Percentiles rank a stretch among this genome's conserved stretches.
phyloP scores from a whole-genome alignment of 1,139 yeast genomes.

The Nematodospora anomalae region DNA sequence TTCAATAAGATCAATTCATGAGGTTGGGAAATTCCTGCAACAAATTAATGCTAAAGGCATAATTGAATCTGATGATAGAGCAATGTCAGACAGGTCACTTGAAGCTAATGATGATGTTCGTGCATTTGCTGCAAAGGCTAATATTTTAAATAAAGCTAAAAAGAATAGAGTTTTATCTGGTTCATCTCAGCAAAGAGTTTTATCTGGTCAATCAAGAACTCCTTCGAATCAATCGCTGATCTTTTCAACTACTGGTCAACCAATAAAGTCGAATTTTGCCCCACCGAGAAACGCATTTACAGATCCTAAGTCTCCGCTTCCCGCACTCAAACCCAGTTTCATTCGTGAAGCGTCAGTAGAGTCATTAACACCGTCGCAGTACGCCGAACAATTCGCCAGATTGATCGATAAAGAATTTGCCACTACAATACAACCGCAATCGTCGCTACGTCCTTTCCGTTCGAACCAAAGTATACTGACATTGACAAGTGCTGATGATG shows the following conservation, averaged over 20 bases:
- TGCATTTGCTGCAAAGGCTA: slow-evolving; percentile 1
- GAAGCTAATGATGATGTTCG: slow-evolving; percentile 4
- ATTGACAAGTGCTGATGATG: slow-evolving; percentile 27
- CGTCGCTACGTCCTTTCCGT: slow-evolving; percentile 6
- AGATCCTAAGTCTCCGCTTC: background rate
- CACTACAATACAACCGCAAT: slow-evolving; percentile 1
- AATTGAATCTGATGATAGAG: background rate
- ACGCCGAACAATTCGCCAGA: slow-evolving; percentile 31
- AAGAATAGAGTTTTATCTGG: background rate
- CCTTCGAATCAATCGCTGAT: slow-evolving; percentile 8
- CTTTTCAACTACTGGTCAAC: slow-evolving; percentile 4
- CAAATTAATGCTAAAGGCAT: background rate
- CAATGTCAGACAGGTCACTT: slow-evolving; percentile 1
- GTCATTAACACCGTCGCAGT: slow-evolving; percentile 33
- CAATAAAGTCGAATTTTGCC: background rate
- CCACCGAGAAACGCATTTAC: background rate
- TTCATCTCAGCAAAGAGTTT: background rate
- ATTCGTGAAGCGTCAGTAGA: slow-evolving; percentile 22
- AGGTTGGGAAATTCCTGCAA: slow-evolving; percentile 1
- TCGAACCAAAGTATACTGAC: slow-evolving; percentile 13
- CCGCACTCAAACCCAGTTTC: background rate
- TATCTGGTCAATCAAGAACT: slow-evolving; percentile 1
- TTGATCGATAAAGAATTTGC: slow-evolving; percentile 28
- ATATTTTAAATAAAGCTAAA: background rate
- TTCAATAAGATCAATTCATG: slow-evolving; percentile 5